Conservation (phyloP, 2,329 filamentous ascomycete genomes). For the Venturia aucupariae region DNA sequence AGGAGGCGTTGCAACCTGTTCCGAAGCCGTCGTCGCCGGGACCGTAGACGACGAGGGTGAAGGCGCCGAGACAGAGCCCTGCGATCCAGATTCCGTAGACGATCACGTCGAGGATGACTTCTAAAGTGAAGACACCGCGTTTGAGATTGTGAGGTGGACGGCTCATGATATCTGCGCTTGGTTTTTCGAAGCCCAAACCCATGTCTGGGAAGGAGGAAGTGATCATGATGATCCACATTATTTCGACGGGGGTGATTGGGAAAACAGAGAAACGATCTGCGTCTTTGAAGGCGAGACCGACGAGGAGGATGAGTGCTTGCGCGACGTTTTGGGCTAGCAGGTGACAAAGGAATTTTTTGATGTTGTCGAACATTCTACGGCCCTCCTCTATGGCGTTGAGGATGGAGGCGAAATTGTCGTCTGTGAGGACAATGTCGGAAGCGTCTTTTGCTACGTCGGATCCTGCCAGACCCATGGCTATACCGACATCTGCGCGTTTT, state of each 20-base stretch:
- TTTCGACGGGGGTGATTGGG: constrained; percentile 74
- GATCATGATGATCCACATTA: constrained; percentile 92
- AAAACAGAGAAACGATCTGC: constrained; percentile 64
- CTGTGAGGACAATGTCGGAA: constrained; percentile 33
- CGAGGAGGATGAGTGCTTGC: constrained; percentile 70
- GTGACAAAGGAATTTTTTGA: constrained; percentile 42
- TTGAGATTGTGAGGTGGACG: constrained; percentile 58
- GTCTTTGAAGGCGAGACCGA: constrained; percentile 77
- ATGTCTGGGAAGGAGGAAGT: constrained; percentile 83
- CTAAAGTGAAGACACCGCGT: constrained; percentile 63
- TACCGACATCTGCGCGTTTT: constrained; percentile 32
- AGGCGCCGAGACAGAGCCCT: constrained; percentile 53
- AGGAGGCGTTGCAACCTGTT: constrained; percentile 49
- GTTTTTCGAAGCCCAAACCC: constrained; percentile 71
- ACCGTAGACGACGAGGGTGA: constrained; percentile 55
- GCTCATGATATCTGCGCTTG: constrained; percentile 66
- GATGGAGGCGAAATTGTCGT: constrained; percentile 35
- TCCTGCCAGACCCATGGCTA: constrained; percentile 25
- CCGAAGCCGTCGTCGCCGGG: constrained; percentile 53
- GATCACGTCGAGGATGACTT: constrained; percentile 70
- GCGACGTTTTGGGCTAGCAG: constrained; percentile 74
- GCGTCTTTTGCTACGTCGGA: constrained; percentile 18
- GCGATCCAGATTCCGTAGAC: constrained; percentile 75
- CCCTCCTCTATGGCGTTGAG: constrained; percentile 34
- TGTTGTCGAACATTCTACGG: constrained; percentile 31